Percentiles rank a stretch among this genome's conserved stretches.
Evolutionary conservation across 257 asterid genomes (phyloP).

Genomic region (Solanum arcanum): DNA sequence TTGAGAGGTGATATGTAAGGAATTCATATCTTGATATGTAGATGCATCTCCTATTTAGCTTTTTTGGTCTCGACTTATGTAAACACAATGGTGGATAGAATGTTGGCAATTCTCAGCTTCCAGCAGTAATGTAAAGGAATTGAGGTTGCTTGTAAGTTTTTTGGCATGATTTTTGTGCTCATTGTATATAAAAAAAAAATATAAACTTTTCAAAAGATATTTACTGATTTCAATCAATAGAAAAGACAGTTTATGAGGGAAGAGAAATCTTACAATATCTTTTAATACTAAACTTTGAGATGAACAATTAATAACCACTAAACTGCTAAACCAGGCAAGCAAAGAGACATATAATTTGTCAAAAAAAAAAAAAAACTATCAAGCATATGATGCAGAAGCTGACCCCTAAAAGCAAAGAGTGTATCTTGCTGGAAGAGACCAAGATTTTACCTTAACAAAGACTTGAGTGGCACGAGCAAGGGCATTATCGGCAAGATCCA

Average conservation of each 20-base stretch:
- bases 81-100: neutral
- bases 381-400: neutral
- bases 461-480: conserved; percentile 96
- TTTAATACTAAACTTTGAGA: neutral
- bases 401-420: neutral
- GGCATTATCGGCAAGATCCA: conserved; percentile 97
- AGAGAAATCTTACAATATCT: neutral
- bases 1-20: neutral
- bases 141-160: neutral
- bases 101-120: neutral
- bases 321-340: neutral
- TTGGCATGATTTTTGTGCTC: neutral
- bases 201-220: neutral
- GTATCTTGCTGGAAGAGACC: neutral
- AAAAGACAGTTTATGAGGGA: neutral
- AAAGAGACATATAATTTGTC: neutral
- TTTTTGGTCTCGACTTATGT: neutral
- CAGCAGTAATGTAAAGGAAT: neutral
- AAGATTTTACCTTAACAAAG: conserved; percentile 63
- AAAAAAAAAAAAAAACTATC: neutral
- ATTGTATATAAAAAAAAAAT: neutral
- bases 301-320: neutral
- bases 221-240: neutral
- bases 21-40: neutral
- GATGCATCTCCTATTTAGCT: neutral